Conservation (phyloP, 2,329 filamentous ascomycete genomes). For the Pseudocercospora macadamiae region DNA sequence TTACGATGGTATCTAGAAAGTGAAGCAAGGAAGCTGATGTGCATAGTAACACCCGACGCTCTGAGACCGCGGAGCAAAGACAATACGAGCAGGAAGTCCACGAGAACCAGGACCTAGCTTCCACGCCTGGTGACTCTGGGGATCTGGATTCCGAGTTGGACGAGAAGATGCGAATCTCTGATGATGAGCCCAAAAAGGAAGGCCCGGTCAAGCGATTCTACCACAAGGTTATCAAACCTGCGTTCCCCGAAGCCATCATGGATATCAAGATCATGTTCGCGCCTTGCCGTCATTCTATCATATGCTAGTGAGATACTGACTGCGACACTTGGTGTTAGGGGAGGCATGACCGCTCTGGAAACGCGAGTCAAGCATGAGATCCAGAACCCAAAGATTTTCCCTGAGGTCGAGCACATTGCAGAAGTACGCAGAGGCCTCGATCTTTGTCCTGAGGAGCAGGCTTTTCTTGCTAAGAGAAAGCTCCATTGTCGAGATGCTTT, state of each 20-base stretch:
- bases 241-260: conserved; percentile 34
- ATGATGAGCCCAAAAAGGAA: conserved; percentile 15
- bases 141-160: conserved; percentile 15
- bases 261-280: conserved; percentile 33
- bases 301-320: background rate
- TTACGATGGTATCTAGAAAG: background rate
- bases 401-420: conserved; percentile 34
- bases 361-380: conserved; percentile 35
- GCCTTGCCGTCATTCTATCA: background rate
- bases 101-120: conserved; percentile 14
- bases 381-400: conserved; percentile 32
- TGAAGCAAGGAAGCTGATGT: background rate
- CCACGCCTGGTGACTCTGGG: conserved; percentile 18
- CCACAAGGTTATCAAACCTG: conserved; percentile 29
- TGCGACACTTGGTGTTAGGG: background rate
- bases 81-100: conserved; percentile 23
- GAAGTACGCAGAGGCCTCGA: conserved; percentile 36
- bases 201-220: conserved; percentile 27
- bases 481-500: conserved; percentile 32
- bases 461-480: conserved; percentile 31
- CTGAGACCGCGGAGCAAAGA: conserved; percentile 21
- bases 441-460: conserved; percentile 35
- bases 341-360: conserved; percentile 30
- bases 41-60: conserved; percentile 7
- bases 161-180: conserved; percentile 15